These are phyloP conservation scores for Selaginella moellendorffii DNA, from an alignment of 75 land plant species.

Conservation along the genomic window DNA sequence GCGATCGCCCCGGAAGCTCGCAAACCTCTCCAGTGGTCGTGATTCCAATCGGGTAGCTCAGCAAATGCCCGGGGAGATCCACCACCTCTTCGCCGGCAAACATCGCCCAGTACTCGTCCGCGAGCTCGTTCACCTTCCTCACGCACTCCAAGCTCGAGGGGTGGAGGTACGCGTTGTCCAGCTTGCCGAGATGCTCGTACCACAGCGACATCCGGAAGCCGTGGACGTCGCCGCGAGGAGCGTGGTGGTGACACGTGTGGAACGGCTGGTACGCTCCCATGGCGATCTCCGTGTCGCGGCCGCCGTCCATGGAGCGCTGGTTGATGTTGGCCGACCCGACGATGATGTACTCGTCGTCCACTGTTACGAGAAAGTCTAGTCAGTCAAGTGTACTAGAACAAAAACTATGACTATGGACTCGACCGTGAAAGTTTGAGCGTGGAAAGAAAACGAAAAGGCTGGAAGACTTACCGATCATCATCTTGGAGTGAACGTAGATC, in stretches of 20 bases:
- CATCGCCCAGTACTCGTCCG: not conserved
- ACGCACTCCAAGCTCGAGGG: conserved; percentile 6
- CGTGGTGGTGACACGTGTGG: not conserved
- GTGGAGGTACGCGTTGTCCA: not conserved
- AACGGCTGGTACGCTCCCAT: conserved; percentile 9
- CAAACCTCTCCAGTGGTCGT: not conserved
- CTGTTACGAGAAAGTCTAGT: not conserved
- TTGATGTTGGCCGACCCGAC: conserved; percentile 8
- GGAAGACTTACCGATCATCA: conserved; percentile 3
- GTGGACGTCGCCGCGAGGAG: conserved; percentile 7
- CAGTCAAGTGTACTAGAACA: not conserved
- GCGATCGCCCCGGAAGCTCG: not conserved
- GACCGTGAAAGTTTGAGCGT: not conserved
- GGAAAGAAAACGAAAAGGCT: not conserved
- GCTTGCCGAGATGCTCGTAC: conserved; percentile 5
- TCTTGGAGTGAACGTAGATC: conserved; percentile 7
- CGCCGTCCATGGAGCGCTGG: not conserved
- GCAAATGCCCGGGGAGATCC: conserved; percentile 8
- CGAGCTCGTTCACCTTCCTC: not conserved
- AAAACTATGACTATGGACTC: not conserved
- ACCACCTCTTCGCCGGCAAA: not conserved
- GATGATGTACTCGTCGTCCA: conserved; percentile 6
- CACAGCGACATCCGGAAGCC: conserved; percentile 6
- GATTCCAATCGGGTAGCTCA: conserved; percentile 6
- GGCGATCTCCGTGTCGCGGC: not conserved